Evolutionary conservation across 768 basidiomycete genomes (phyloP), one percentile per base, ranked within the genome.

Genomic region (Gymnopilus dilepis): DNA sequence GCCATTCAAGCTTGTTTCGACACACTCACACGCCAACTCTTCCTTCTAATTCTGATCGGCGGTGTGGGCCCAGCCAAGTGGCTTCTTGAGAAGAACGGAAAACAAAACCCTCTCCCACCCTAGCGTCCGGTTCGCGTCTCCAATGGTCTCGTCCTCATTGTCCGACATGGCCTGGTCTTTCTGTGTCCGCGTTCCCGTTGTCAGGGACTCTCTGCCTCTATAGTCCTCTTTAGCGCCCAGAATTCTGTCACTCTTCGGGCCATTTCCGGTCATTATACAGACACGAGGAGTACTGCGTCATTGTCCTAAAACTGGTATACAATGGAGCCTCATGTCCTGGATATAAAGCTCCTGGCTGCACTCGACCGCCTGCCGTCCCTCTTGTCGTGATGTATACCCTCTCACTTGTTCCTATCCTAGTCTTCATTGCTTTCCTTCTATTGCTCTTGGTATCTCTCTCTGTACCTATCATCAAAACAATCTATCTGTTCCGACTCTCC

Each of bases 381-480:
- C 53, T 58, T 56, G 41, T 52, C 42, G 62, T 60, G 52, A 73
- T 76, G 68, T 67, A 72, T 43, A 13, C 42, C 50, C 33, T 59
- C 57, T 61, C 72, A 13, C 55, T 83, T 24, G 69, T 79, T 3
- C 76, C 84, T 42, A 62, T 83, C 42, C 70, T 85, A 40, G 65
- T 81, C 60, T 79, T 86, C 68, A 67, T 79, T 28, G 84, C 85
- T 4, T 89, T 86, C 69, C 63, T 90, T 37, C 78, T 90, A 31
- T 76, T 90, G 30, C 80, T 91, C 52, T 78, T 90, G 13, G 84
- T 85, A 34, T 83, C 86, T 22, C 78, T 89, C 53, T 88, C 87
- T 7, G 80, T 81, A 19, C 87, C 87, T 15, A 82, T 88, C 70
- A 83, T 85, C 77, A 65, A 77, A 69, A 69, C 76, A 60, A 82